Conservation (phyloP, 495 filamentous ascomycete genomes). For the Entonaema liquescens region DNA sequence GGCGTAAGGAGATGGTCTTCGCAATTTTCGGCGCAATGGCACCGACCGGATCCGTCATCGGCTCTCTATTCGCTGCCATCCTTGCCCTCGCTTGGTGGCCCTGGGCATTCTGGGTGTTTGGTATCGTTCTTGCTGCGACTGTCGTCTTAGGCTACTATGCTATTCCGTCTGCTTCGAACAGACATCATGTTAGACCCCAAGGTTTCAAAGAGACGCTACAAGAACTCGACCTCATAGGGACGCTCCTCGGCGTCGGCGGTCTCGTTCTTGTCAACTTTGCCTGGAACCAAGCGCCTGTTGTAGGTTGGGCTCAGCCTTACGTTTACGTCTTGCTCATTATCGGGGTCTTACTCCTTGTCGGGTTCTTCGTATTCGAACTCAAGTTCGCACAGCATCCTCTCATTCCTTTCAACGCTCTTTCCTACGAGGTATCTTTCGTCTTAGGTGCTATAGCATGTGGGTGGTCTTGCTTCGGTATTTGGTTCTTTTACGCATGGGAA, state of each 20-base stretch:
- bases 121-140: conserved; percentile 56
- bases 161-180: conserved; percentile 56
- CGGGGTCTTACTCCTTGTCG: conserved; percentile 57
- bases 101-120: conserved; percentile 70
- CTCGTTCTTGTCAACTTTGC: conserved; percentile 68
- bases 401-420: conserved; percentile 61
- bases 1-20: conserved; percentile 70
- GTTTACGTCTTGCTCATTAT: conserved; percentile 64
- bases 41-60: conserved; percentile 63
- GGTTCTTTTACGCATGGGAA: conserved; percentile 65
- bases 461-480: conserved; percentile 70
- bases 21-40: conserved; percentile 69
- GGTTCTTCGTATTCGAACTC: conserved; percentile 63
- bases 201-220: conserved; percentile 29
- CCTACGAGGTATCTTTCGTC: conserved; percentile 60
- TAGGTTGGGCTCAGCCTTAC: conserved; percentile 66
- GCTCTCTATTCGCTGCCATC: conserved; percentile 58
- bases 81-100: conserved; percentile 70
- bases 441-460: conserved; percentile 64
- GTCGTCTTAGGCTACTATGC: conserved; percentile 53
- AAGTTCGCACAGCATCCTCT: conserved; percentile 57
- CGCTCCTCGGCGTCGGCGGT: conserved; percentile 60
- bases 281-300: conserved; percentile 68
- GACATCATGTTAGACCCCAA: conserved; percentile 15
- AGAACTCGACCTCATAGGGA: conserved; percentile 61